phyloP scores from a whole-genome alignment of 108 stramenopile species.

The Skeletonema grethae region DNA sequence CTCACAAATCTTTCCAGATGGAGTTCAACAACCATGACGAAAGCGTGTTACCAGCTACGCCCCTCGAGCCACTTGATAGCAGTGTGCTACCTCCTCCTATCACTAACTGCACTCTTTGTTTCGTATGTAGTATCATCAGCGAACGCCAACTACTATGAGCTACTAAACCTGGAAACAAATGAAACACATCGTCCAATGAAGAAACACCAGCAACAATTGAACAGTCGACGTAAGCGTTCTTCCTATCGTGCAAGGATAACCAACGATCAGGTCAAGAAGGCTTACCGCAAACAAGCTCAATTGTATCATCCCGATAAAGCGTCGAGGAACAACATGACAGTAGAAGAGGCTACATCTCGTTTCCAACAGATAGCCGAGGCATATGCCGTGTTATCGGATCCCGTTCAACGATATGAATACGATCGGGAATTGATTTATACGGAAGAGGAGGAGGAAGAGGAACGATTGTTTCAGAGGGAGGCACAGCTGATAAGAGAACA shows the following conservation, averaged over 20 bases:
- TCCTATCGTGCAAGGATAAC: constrained; percentile 46
- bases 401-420: constrained; percentile 49
- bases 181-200: constrained; percentile 32
- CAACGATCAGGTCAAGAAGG: constrained; percentile 81
- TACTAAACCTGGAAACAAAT: constrained; percentile 35
- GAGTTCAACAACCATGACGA: constrained; percentile 2
- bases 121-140: not conserved
- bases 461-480: constrained; percentile 14
- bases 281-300: constrained; percentile 69
- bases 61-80: not conserved
- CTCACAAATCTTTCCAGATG: no score
- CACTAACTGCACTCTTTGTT: not conserved
- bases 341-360: constrained; percentile 35
- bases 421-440: constrained; percentile 50
- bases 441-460: constrained; percentile 46
- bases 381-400: constrained; percentile 56
- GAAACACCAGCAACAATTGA: constrained; percentile 18
- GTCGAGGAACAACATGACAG: constrained; percentile 53
- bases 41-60: not conserved
- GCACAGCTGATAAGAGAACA: constrained; percentile 17
- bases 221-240: constrained; percentile 38
- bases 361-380: constrained; percentile 62
- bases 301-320: constrained; percentile 67
- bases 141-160: constrained; percentile 38
- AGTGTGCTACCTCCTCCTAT: not conserved